These are phyloP conservation scores for Glaciozyma antarctica DNA, from an alignment of 768 basidiomycete species.

Conservation along the genomic window DNA sequence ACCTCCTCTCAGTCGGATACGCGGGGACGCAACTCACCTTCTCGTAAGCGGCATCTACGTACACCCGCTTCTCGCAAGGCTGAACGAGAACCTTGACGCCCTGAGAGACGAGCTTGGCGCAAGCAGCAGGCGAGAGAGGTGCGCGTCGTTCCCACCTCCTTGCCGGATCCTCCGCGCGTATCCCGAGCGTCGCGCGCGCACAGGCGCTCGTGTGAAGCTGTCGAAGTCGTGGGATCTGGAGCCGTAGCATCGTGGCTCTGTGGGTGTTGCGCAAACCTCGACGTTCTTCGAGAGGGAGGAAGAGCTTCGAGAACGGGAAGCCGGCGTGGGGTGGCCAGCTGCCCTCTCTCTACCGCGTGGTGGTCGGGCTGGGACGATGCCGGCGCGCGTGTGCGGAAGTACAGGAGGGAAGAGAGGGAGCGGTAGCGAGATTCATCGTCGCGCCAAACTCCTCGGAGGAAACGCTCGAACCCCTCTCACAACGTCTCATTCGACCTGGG, in stretches of 20 bases:
- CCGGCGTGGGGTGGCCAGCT: too few relatives aligned
- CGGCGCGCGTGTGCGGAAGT: too few relatives aligned
- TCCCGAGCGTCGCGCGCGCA: constrained; percentile 42
- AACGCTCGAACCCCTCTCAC: too few relatives aligned
- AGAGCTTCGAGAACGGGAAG: too few relatives aligned
- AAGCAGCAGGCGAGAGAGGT: constrained; percentile 68
- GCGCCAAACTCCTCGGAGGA: too few relatives aligned
- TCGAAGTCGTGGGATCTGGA: background rate
- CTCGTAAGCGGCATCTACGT: constrained; percentile 53
- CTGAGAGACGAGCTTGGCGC: constrained; percentile 53
- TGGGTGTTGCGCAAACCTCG: background rate
- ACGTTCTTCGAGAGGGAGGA: too few relatives aligned
- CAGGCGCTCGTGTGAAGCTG: background rate
- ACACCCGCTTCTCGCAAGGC: constrained; percentile 66
- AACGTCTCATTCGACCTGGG: too few relatives aligned
- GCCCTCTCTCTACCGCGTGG: too few relatives aligned
- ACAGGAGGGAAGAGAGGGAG: too few relatives aligned
- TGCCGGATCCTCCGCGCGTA: constrained; percentile 65
- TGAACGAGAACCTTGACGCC: constrained; percentile 63
- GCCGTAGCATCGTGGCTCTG: background rate
- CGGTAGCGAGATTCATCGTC: too few relatives aligned
- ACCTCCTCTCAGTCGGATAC: background rate
- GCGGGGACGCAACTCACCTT: constrained; percentile 46
- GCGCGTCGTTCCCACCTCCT: constrained; percentile 80
- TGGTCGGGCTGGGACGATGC: too few relatives aligned